These are phyloP conservation scores for Daldinia sp. DNA, from an alignment of 2,329 filamentous ascomycete species.

Conservation along the genomic window DNA sequence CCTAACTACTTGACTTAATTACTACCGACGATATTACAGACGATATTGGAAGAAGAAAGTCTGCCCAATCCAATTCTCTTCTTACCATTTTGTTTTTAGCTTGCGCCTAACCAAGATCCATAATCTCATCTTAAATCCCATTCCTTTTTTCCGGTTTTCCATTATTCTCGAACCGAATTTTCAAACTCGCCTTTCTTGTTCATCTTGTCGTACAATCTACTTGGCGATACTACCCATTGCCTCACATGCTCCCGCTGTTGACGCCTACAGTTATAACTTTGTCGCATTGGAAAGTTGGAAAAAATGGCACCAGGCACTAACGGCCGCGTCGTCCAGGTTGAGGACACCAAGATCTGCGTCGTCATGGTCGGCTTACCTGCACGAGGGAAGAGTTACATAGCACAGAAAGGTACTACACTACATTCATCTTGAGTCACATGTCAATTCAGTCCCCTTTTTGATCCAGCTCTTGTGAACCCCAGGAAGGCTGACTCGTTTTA, in stretches of 20 bases:
- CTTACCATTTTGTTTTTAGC: conserved; percentile 37
- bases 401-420: conserved; percentile 81
- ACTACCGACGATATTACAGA: neutral
- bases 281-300: conserved; percentile 44
- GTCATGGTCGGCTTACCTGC: conserved; percentile 98
- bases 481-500: conserved; percentile 37
- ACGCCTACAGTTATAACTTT: conserved; percentile 18
- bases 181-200: conserved; percentile 22
- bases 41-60: neutral
- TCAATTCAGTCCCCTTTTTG: neutral
- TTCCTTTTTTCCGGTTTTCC: conserved; percentile 27
- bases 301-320: conserved; percentile 61
- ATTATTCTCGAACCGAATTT: conserved; percentile 27
- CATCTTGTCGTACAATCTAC: neutral
- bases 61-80: neutral
- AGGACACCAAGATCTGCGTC: conserved; percentile 96
- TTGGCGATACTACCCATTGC: conserved; percentile 20
- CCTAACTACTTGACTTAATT: neutral
- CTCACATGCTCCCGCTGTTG: conserved; percentile 45
- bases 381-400: conserved; percentile 96
- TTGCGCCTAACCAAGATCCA: conserved; percentile 27
- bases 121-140: conserved; percentile 26
- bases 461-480: conserved; percentile 16
- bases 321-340: conserved; percentile 83
- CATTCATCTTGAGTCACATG: conserved; percentile 1